Percentiles rank a stretch among this genome's conserved stretches.
phyloP scores from a whole-genome alignment of 768 basidiomycete genomes.

The Leccinum subgranulosum region DNA sequence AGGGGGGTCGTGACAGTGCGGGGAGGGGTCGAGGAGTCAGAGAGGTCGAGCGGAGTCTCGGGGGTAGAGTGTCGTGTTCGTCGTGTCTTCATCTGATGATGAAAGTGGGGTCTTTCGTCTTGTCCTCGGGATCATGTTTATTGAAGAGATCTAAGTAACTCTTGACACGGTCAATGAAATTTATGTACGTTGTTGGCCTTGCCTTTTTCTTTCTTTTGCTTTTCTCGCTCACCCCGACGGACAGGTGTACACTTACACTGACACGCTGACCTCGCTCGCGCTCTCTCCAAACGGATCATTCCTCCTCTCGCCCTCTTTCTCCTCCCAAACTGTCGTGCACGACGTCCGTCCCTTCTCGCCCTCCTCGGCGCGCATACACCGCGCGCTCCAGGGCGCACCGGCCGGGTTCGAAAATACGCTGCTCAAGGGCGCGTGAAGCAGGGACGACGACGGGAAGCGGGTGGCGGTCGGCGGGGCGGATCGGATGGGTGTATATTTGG shows the following conservation, averaged over 20 bases:
- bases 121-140: too few species aligned
- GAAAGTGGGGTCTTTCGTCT: too few species aligned
- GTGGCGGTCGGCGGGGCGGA: constrained; percentile 91
- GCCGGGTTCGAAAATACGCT: constrained; percentile 92
- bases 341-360: constrained; percentile 96
- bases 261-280: constrained; percentile 91
- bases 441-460: constrained; percentile 74
- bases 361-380: constrained; percentile 76
- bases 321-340: constrained; percentile 85
- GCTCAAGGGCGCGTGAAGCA: constrained; percentile 84
- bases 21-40: too few species aligned
- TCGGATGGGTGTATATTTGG: constrained; percentile 83
- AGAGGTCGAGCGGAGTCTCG: too few species aligned
- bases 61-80: too few species aligned
- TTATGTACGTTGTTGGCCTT: too few species aligned
- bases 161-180: too few species aligned
- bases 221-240: too few species aligned
- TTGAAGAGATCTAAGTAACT: too few species aligned
- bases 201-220: too few species aligned
- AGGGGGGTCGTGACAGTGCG: too few species aligned
- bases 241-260: constrained; percentile 49
- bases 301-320: constrained; percentile 88
- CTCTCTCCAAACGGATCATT: constrained; percentile 89
- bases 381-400: constrained; percentile 76
- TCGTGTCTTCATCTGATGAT: too few species aligned